Conservation (phyloP, 2,329 filamentous ascomycete species). For the Colletotrichum sp. region DNA sequence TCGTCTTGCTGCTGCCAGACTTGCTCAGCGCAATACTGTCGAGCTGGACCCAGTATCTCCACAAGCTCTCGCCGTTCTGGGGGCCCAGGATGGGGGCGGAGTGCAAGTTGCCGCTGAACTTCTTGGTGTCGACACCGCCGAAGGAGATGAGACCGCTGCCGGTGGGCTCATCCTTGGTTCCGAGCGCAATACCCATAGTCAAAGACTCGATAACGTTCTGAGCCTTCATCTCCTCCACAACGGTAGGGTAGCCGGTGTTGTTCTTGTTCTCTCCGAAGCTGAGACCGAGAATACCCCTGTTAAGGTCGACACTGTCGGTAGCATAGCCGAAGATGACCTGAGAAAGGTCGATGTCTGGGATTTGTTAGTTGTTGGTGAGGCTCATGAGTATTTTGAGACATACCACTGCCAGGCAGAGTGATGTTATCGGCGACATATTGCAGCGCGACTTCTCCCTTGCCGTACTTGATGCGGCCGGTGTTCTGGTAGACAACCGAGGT, state of each 20-base stretch:
- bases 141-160: constrained; percentile 40
- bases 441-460: constrained; percentile 31
- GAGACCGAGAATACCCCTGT: constrained; percentile 35
- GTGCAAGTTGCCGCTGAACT: constrained; percentile 42
- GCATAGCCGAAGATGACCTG: constrained; percentile 35
- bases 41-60: constrained; percentile 47
- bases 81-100: constrained; percentile 31
- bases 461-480: constrained; percentile 28
- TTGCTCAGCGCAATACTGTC: constrained; percentile 39
- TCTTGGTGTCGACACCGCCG: constrained; percentile 51
- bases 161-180: constrained; percentile 28
- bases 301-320: constrained; percentile 28
- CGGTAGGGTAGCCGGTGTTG: constrained; percentile 32
- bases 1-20: constrained; percentile 27
- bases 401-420: constrained; percentile 29
- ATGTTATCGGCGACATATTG: constrained; percentile 34
- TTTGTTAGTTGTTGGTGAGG: neutral
- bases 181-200: constrained; percentile 37
- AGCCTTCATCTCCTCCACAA: constrained; percentile 31
- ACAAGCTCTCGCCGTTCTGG: constrained; percentile 26
- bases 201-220: constrained; percentile 31
- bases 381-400: neutral
- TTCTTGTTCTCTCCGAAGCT: constrained; percentile 29
- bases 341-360: constrained; percentile 25
- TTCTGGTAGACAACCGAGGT: constrained; percentile 21